Percentiles rank a stretch among this genome's conserved stretches.
These are phyloP conservation scores for Brachypodium distachyon DNA, from an alignment of 202 grass and related monocot species.

Conservation along the genomic window DNA sequence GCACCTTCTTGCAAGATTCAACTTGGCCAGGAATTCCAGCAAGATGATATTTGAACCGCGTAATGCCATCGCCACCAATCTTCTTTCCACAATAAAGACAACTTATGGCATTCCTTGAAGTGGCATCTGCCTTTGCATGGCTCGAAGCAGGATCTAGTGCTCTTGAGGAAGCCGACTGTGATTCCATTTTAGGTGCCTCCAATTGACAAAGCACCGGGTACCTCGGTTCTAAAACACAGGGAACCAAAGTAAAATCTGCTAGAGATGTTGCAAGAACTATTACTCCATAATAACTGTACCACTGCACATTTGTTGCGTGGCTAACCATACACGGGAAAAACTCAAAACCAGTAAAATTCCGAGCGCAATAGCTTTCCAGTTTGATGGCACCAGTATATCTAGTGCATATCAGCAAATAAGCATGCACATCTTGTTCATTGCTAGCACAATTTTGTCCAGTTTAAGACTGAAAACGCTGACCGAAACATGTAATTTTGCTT, in stretches of 20 bases:
- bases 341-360: neutral
- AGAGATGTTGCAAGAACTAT: neutral
- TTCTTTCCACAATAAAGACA: conserved; percentile 64
- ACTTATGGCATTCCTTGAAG: conserved; percentile 33
- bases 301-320: neutral
- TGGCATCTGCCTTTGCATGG: conserved; percentile 24
- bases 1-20: conserved; percentile 70
- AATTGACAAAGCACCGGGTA: conserved; percentile 6
- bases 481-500: neutral
- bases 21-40: conserved; percentile 70
- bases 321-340: neutral
- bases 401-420: neutral
- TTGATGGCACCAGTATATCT: neutral
- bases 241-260: neutral
- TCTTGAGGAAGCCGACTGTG: conserved; percentile 4
- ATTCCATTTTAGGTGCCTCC: conserved; percentile 7
- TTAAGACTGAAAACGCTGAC: neutral
- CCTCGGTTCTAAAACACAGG: neutral
- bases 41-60: conserved; percentile 68
- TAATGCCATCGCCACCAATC: conserved; percentile 56
- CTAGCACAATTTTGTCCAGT: neutral
- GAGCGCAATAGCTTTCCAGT: neutral
- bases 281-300: neutral
- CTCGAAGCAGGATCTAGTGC: conserved; percentile 41
- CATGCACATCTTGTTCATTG: neutral